Evolutionary conservation across 2,329 filamentous ascomycete genomes (phyloP).

Genomic region (Pyrenochaeta sp.): DNA sequence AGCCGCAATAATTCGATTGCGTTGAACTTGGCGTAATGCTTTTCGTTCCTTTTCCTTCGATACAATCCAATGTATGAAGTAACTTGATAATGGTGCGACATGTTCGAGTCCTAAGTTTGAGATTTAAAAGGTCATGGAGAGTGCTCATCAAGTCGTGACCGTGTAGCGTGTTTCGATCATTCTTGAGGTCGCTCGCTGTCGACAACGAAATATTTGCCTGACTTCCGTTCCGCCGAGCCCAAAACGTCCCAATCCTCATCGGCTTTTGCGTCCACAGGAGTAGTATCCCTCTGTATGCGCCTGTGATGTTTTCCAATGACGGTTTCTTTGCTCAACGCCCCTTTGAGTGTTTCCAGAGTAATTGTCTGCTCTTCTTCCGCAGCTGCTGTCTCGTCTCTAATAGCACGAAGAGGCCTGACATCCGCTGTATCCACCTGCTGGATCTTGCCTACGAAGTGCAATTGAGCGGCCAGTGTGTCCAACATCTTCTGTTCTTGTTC

Average conservation of each 20-base stretch:
- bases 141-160: no score
- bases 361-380: constrained; percentile 66
- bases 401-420: constrained; percentile 75
- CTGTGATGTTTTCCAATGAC: constrained; percentile 61
- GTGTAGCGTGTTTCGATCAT: constrained; percentile 8
- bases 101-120: no score
- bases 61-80: no score
- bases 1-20: background rate
- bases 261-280: constrained; percentile 49
- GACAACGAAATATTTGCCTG: constrained; percentile 80
- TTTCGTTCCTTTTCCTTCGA: background rate
- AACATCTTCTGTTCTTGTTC: constrained; percentile 76
- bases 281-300: constrained; percentile 58
- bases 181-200: constrained; percentile 62
- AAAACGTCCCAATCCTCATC: constrained; percentile 76
- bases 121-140: no score
- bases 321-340: constrained; percentile 67
- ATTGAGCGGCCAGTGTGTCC: constrained; percentile 76
- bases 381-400: constrained; percentile 77
- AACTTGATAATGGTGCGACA: no score
- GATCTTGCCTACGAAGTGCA: constrained; percentile 89
- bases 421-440: constrained; percentile 78
- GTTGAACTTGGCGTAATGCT: background rate
- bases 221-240: constrained; percentile 68
- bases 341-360: constrained; percentile 63